phyloP scores from a whole-genome alignment of 192 early-diverging fungal genomes.

The Dispira simplex region DNA sequence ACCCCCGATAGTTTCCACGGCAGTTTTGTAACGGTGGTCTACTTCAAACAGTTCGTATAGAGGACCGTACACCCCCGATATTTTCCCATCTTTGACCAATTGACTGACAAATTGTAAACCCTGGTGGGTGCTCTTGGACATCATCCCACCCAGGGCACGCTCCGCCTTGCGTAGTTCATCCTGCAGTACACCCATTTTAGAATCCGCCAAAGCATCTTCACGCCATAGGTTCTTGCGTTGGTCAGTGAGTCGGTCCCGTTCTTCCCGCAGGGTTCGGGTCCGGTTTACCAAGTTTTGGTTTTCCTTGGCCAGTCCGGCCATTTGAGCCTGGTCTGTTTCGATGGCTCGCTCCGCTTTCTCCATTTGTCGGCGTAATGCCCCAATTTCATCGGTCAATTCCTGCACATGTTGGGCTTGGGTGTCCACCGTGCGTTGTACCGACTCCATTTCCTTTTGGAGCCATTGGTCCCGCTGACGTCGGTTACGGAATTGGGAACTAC shows the following conservation, averaged over 20 bases:
- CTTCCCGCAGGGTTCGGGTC: conserved; percentile 18
- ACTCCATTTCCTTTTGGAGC: conserved; percentile 51
- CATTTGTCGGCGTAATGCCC: conserved; percentile 6
- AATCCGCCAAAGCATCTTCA: conserved; percentile 60
- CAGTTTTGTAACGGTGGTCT: conserved; percentile 62
- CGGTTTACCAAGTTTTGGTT: not conserved
- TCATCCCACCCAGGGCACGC: conserved; percentile 47
- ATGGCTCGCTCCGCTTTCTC: not conserved
- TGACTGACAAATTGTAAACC: conserved; percentile 56
- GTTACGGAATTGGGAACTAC: conserved; percentile 57
- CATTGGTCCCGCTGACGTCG: conserved; percentile 65
- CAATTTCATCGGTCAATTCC: conserved; percentile 20
- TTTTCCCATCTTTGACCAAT: conserved; percentile 46
- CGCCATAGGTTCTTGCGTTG: conserved; percentile 71
- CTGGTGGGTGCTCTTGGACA: conserved; percentile 69
- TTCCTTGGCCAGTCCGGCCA: conserved; percentile 6
- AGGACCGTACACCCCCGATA: conserved; percentile 74
- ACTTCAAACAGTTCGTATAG: conserved; percentile 87
- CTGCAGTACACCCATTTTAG: conserved; percentile 42
- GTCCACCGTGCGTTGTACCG: conserved; percentile 34
- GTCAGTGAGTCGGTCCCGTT: conserved; percentile 20
- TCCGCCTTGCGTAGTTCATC: conserved; percentile 65
- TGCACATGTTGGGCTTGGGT: conserved; percentile 37
- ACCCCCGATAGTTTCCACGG: conserved; percentile 82
- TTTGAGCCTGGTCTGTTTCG: not conserved